Base-by-base conservation (phyloP, 2,329 filamentous ascomycete species). In the Seiridium unicorne region DNA sequence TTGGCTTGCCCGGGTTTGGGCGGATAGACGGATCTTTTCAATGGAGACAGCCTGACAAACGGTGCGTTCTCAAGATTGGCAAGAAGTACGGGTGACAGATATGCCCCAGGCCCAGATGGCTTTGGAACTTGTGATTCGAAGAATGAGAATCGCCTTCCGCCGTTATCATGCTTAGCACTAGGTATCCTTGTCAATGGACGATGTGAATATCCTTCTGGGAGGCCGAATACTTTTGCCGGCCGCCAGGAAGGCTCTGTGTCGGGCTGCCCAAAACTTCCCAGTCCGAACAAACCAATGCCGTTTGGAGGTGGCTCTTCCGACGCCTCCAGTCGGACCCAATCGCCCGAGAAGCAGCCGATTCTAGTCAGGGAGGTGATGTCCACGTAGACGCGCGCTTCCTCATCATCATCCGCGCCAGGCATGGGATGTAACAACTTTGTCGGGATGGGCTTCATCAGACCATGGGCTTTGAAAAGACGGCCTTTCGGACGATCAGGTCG, bases 321-420 rank as follows among this genome's bases (percentile, higher is more conserved):
- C 5, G 86, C 83, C 75, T 97, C 92, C 9, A 97, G 81, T 31
- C 90, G 88, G 9, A 97, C 92, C 95, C 95, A 99, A 71, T 99
- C 95, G 36, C 95, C 95, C 0, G 94, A 98, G 72, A 99, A 99
- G 74, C 94, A 98, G 13, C 94, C 93, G 58, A 99, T 89, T 66
- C 93, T 93, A 11, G 92, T 89, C 26, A 99, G 77, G 1, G 92
- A 91, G 60, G 86, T 89, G 6, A 96, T 89, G 68, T 97, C 93
- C 4, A 99, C 93, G 69, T 94, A 99, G 2, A 98, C 84, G 53
- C 95, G 88, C 1, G 92, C 89, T 67, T 96, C 90, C 65, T 97
- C 93, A 62, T 99, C 95, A 62, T 97, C 93, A 34, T 87, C 85
- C 0, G 82, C 74, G 1, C 77, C 78, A 2, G 95, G 94, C 65